Base-by-base conservation (phyloP, 2,329 filamentous ascomycete genomes). In the Sporothrix variecibatus region DNA sequence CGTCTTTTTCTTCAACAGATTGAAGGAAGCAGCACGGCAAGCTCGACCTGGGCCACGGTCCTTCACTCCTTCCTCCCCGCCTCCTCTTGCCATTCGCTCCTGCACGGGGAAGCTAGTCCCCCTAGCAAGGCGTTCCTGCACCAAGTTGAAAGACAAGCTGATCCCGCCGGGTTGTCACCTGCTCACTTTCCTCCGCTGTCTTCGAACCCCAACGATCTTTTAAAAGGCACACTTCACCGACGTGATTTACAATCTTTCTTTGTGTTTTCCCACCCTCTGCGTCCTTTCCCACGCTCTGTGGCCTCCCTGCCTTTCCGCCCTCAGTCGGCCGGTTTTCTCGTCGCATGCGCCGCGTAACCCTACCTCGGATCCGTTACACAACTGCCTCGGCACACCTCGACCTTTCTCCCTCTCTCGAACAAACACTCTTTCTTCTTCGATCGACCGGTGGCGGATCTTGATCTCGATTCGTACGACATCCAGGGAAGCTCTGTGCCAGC, bases 11-110 rank as follows among this genome's bases (percentile, higher is more conserved):
- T 62, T 34, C 70, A 72, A 64, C 38, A 72, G 56, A 51, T 34
- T 17, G 20, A 70, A 70, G 49, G 67, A 12, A 58, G 31, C 31
- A 58, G 31, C 31, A 60, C 68, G 68, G 68, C 68, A 71, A 71
- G 68, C 17, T 28, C 68, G n/a, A 71, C 51, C 34, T 60, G n/a
- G 31, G 51, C 20, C n/a, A 67, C 38, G 20, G 65, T 23, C 17
- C 46, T 28, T 69, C 20, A 17, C 20, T 34, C 8, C 43, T 31
- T 28, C 43, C 31, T 49, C 34, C 60, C 60, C 34, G 9, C 67
- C 46, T 12, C 28, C 67, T 38, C 46, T 51, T 9, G 15, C 43
- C 40, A 28, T 49, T 67, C 38, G 64, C 64, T 49, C 40, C 64
- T n/a, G 23, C 62, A 67, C 49, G 6, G 64, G 64, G 38, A 40